phyloP scores from a whole-genome alignment of 306 rosid species.

The Elaeagnus macrophylla region DNA sequence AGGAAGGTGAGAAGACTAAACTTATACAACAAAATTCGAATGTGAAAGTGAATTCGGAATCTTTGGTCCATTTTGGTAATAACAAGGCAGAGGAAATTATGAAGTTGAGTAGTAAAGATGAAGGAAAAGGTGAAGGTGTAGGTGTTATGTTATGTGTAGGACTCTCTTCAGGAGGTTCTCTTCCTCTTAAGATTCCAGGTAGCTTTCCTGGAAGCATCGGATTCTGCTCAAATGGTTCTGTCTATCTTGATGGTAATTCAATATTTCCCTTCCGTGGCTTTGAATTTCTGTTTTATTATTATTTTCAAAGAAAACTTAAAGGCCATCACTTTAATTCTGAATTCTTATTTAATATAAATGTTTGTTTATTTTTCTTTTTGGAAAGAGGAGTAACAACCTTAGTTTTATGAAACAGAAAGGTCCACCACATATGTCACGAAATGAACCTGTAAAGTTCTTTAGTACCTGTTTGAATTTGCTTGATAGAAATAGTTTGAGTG shows the following conservation, averaged over 20 bases:
- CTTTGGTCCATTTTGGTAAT: constrained; percentile 32
- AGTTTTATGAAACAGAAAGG: background rate
- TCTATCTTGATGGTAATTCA: constrained; percentile 72
- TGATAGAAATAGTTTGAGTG: no score
- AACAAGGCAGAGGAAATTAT: constrained; percentile 38
- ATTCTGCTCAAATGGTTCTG: constrained; percentile 83
- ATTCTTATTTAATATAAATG: no score
- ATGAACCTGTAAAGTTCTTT: background rate
- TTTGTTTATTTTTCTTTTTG: no score
- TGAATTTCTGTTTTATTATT: background rate
- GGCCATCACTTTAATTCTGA: no score
- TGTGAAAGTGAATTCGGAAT: constrained; percentile 49
- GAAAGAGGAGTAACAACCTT: no score
- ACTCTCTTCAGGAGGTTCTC: constrained; percentile 47
- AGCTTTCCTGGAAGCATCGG: constrained; percentile 84
- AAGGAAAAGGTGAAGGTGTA: constrained; percentile 34
- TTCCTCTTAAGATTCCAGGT: constrained; percentile 63
- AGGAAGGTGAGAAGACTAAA: constrained; percentile 68
- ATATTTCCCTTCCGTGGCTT: background rate
- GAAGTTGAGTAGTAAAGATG: constrained; percentile 36
- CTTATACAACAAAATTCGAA: constrained; percentile 39
- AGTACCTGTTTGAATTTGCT: background rate
- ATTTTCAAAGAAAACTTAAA: background rate
- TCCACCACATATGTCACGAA: constrained; percentile 2
- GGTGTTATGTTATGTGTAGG: constrained; percentile 54